Base-by-base conservation (phyloP, 345 rosid genomes). In the Citrus unshiu region DNA sequence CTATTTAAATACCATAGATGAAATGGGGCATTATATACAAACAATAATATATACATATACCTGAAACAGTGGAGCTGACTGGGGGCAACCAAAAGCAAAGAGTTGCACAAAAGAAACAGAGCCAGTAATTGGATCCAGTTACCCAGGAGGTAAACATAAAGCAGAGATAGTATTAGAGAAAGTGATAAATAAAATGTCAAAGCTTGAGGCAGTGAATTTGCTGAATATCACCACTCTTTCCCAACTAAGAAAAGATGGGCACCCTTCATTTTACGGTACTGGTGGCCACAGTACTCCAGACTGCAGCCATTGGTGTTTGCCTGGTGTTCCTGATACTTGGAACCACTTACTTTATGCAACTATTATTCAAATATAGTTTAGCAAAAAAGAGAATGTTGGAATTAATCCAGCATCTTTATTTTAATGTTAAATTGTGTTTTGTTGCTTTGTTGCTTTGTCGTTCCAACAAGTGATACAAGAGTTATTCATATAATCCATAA, bases 221-320 rank as follows among this genome's bases (percentile, higher is more conserved):
- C 88, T 91, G 0, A 72, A 85, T 6, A 61, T 89, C 10, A 89
- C 90, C 1, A 32, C 46, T 0, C 73, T 89, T 7, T 89, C 91
- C 0, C 93, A 88, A 77, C 81, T 82, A 12, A 86, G 95, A 56
- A 87, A 81, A 79, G 93, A 91, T 7, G 95, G 87, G 0, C 93
- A 91, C 57, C 95, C 95, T 0, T 87, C 95, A 2, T 80, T 78
- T 7, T 91, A 84, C 14, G 91, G 91, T 37, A 59, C 27, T 10
- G 92, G 91, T 2, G 84, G 88, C 24, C 92, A 84, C 68, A 49
- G 29, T 2, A 81, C 8, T 40, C 65, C 76, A 77, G 95, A 91
- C 77, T 89, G 91, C 83, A 91, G 87, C 81, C 95, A 91, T 24
- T 91, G 95, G 95, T 89, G 95, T 37, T 80, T 91, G 12, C 71